Evolutionary conservation across 2,329 filamentous ascomycete species (phyloP).

Genomic region (Fusarium falciforme): DNA sequence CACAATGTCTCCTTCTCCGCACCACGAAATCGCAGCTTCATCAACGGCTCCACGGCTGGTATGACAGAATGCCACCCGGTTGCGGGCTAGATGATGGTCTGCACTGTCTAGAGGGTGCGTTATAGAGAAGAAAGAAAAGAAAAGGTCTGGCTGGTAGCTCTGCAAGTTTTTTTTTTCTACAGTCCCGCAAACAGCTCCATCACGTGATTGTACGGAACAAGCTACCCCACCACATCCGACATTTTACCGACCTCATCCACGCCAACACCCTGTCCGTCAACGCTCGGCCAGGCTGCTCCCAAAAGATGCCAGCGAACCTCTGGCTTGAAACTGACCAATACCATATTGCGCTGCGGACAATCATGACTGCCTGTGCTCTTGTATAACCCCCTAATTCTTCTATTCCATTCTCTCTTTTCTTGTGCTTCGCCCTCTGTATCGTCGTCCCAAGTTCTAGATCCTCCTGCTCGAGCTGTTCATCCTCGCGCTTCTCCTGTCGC

Average conservation of each 20-base stretch:
- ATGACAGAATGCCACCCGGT: conserved; percentile 77
- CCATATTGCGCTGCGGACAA: conserved; percentile 27
- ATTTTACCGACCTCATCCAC: conserved; percentile 36
- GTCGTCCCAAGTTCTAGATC: conserved; percentile 5
- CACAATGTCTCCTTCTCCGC: conserved; percentile 63
- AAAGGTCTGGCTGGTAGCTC: background rate
- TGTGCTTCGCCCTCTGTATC: background rate
- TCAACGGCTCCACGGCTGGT: conserved; percentile 69
- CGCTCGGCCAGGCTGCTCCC: conserved; percentile 35
- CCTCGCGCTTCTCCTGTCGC: conserved; percentile 28
- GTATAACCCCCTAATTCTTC: conserved; percentile 35
- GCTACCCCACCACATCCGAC: conserved; percentile 41
- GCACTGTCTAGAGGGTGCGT: conserved; percentile 91
- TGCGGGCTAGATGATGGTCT: conserved; percentile 73
- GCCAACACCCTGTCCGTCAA: conserved; percentile 16
- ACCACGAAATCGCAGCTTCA: conserved; percentile 70
- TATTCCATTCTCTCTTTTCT: conserved; percentile 11
- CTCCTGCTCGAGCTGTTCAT: conserved; percentile 30
- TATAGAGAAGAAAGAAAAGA: conserved; percentile 54
- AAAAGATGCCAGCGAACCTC: conserved; percentile 44
- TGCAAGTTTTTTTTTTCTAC: conserved; percentile 23
- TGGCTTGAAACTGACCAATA: conserved; percentile 22
- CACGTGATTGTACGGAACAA: conserved; percentile 30
- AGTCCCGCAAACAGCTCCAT: background rate
- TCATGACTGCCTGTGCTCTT: conserved; percentile 42